Conservation (phyloP, 1,139 yeast genomes). For the Kurtzmaniella quercitrusa region DNA sequence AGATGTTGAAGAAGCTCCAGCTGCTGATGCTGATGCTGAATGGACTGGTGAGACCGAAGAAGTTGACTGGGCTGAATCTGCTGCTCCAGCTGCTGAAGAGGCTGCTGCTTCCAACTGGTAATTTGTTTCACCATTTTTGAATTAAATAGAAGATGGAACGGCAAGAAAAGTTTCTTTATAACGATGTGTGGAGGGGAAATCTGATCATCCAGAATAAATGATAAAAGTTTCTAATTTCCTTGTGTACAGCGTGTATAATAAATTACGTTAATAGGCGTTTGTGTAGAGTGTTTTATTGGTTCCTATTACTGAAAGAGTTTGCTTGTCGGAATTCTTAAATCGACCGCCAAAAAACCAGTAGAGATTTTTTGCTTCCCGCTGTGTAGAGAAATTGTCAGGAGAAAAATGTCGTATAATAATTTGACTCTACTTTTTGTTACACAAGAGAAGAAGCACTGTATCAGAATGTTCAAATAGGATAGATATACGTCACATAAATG, state of each 20-base stretch:
- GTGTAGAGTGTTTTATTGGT: too few species aligned
- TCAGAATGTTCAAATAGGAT: too few species aligned
- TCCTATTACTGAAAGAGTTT: too few species aligned
- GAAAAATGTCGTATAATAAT: too few species aligned
- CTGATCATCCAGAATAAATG: conserved; percentile 11
- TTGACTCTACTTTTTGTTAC: too few species aligned
- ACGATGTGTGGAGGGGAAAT: conserved; percentile 11
- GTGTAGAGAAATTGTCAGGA: too few species aligned
- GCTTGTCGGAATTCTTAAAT: too few species aligned
- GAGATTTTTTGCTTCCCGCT: too few species aligned
- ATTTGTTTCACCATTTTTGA: conserved; percentile 13
- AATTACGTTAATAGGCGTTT: conserved; percentile 12
- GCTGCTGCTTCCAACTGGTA: conserved; percentile 65
- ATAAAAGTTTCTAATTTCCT: conserved; percentile 10
- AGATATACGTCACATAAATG: too few species aligned
- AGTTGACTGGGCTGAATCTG: conserved; percentile 62
- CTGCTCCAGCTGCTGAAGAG: conserved; percentile 71
- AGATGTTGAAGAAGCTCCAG: conserved; percentile 45
- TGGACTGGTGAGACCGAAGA: conserved; percentile 60
- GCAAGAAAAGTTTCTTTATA: conserved; percentile 7
- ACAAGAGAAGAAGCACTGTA: too few species aligned
- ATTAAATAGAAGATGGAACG: not conserved
- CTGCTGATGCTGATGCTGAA: conserved; percentile 45
- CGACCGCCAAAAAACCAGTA: too few species aligned
- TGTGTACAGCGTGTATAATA: conserved; percentile 18